A percentile compares a stretch with the other conserved stretches of the same genome.
phyloP scores from a whole-genome alignment of 345 rosid genomes.

The Arabidopsis suecica region DNA sequence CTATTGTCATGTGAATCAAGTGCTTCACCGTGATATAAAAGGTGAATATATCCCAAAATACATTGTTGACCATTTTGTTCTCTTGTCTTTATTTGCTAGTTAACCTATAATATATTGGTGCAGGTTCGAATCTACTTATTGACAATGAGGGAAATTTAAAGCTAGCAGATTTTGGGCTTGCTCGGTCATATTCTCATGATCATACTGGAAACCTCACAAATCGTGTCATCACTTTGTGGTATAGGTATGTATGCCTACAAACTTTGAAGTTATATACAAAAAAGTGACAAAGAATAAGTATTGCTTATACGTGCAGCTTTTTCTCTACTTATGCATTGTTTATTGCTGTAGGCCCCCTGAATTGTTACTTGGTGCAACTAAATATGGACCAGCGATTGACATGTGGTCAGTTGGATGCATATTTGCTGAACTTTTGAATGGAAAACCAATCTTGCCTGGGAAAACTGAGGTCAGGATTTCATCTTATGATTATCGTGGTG shows the following conservation, averaged over 20 bases:
- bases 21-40: conserved; percentile 98
- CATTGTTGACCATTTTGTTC: background rate
- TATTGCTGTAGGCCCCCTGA: conserved; percentile 80
- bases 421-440: conserved; percentile 91
- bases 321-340: conserved; percentile 8
- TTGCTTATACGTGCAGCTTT: background rate
- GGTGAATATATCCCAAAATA: conserved; percentile 48
- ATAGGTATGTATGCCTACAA: conserved; percentile 62
- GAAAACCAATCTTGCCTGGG: conserved; percentile 93
- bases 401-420: conserved; percentile 99
- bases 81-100: conserved; percentile 4
- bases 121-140: conserved; percentile 97
- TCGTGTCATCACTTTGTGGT: conserved; percentile 97
- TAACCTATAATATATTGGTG: conserved; percentile 26
- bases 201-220: conserved; percentile 86
- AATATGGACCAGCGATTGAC: conserved; percentile 95
- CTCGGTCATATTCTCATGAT: conserved; percentile 81
- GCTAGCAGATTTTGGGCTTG: conserved; percentile 98
- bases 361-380: conserved; percentile 91
- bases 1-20: conserved; percentile 94
- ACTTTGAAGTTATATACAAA: background rate
- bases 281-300: background rate
- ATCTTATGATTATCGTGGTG: background rate
- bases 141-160: conserved; percentile 96
- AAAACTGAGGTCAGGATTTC: conserved; percentile 72